Percentiles rank a stretch among this genome's conserved stretches.
Conservation (phyloP, 1,139 yeast species). For the Chernovozyma sophiae-reginae region DNA sequence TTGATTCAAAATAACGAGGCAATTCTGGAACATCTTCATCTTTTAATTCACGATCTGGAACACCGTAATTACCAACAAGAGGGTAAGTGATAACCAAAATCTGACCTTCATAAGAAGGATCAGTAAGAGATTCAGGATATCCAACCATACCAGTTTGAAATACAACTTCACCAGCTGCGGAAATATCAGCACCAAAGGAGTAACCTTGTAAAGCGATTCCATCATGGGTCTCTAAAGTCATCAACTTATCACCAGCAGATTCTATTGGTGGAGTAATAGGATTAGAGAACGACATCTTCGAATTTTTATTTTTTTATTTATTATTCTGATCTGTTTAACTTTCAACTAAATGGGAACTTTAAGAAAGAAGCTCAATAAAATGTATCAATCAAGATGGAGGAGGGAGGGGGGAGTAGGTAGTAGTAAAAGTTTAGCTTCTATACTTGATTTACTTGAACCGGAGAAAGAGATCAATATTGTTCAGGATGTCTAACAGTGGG, state of each 20-base stretch:
- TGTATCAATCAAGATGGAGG: no score
- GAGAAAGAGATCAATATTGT: no score
- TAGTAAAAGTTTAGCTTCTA: no score
- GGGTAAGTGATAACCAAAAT: slow-evolving; percentile 96
- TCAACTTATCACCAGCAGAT: slow-evolving; percentile 72
- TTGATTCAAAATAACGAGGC: slow-evolving; percentile 92
- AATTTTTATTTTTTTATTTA: no score
- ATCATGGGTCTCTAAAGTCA: slow-evolving; percentile 89
- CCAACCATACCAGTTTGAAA: slow-evolving; percentile 99
- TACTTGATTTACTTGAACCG: no score
- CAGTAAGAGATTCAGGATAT: slow-evolving; percentile 96
- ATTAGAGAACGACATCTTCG: slow-evolving; percentile 33
- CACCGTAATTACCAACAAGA: slow-evolving; percentile 98
- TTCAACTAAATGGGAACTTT: no score
- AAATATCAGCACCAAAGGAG: slow-evolving; percentile 90
- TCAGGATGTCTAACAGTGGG: no score
- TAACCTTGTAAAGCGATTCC: slow-evolving; percentile 91
- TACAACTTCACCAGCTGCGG: slow-evolving; percentile 96
- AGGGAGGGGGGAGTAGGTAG: no score
- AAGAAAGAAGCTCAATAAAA: no score
- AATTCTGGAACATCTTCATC: slow-evolving; percentile 72
- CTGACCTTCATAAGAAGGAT: slow-evolving; percentile 98
- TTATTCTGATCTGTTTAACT: no score
- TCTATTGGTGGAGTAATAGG: slow-evolving; percentile 91
- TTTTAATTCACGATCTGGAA: slow-evolving; percentile 76